Evolutionary conservation across 805 yeast species (phyloP).

Genomic region (Ogataea populi-albae): DNA sequence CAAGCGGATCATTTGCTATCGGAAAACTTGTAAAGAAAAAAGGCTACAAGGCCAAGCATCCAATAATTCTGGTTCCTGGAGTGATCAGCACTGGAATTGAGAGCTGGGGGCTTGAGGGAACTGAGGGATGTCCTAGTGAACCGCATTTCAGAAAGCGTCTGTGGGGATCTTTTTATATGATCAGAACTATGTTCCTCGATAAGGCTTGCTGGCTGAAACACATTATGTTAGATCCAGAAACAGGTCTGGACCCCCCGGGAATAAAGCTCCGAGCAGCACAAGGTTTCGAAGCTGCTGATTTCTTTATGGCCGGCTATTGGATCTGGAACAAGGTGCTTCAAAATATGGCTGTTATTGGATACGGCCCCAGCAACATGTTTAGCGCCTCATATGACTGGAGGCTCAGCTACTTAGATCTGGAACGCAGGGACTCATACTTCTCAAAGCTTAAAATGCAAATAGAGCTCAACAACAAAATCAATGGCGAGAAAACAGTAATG

Average conservation of each 20-base stretch:
- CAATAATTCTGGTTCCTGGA: conserved; percentile 93
- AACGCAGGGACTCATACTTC: conserved; percentile 83
- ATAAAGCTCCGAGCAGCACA: conserved; percentile 84
- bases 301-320: conserved; percentile 97
- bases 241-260: conserved; percentile 90
- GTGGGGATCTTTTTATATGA: conserved; percentile 98
- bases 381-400: conserved; percentile 98
- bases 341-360: conserved; percentile 90
- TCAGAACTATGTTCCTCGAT: conserved; percentile 86
- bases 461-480: conserved; percentile 52
- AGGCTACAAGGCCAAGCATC: conserved; percentile 55
- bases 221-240: conserved; percentile 80
- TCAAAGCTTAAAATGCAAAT: conserved; percentile 69
- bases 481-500: conserved; percentile 68
- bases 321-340: conserved; percentile 97
- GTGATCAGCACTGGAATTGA: conserved; percentile 94
- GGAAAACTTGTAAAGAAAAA: conserved; percentile 62
- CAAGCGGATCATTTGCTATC: conserved; percentile 83
- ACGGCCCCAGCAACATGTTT: conserved; percentile 85
- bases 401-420: conserved; percentile 83
- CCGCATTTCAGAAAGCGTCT: conserved; percentile 85
- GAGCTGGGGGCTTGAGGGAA: conserved; percentile 81
- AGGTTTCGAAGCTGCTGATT: conserved; percentile 96
- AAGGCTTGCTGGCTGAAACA: conserved; percentile 93
- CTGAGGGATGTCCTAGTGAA: conserved; percentile 76